Conservation (phyloP, 495 filamentous ascomycete species). For the Penicillium coffeae region DNA sequence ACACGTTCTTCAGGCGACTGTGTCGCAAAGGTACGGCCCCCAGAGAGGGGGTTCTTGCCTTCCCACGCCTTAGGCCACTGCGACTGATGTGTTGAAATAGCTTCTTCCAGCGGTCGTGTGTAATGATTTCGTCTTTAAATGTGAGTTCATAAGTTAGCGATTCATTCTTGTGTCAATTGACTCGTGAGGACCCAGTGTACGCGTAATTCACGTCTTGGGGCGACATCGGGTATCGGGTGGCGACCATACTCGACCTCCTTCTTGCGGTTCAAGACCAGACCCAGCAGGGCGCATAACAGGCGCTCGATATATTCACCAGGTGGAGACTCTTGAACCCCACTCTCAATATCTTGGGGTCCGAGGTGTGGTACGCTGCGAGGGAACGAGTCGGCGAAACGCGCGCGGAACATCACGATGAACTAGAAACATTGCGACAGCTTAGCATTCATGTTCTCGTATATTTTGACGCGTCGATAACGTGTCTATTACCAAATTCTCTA, state of each 20-base stretch:
- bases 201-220: conserved; percentile 7
- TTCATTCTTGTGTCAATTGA: conserved; percentile 6
- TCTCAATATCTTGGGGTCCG: conserved; percentile 92
- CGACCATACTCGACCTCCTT: conserved; percentile 91
- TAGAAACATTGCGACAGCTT: conserved; percentile 42
- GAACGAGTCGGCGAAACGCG: conserved; percentile 85
- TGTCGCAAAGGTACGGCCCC: conserved; percentile 69
- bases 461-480: conserved; percentile 31
- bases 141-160: conserved; percentile 10
- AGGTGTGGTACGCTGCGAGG: conserved; percentile 81
- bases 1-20: conserved; percentile 81
- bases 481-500: conserved; percentile 3
- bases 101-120: conserved; percentile 89
- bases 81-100: conserved; percentile 73
- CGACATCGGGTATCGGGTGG: conserved; percentile 22
- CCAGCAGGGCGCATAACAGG: conserved; percentile 82
- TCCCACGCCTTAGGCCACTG: conserved; percentile 92
- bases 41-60: conserved; percentile 76
- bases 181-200: conserved; percentile 9
- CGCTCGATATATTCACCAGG: conserved; percentile 83
- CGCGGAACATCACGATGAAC: conserved; percentile 98
- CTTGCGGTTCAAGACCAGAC: conserved; percentile 89
- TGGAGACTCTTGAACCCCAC: conserved; percentile 68
- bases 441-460: conserved; percentile 33
- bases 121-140: conserved; percentile 58